Evolutionary conservation across 176 grass and related monocot genomes (phyloP), one percentile per base, ranked within the genome.

Genomic region (Areca catechu): DNA sequence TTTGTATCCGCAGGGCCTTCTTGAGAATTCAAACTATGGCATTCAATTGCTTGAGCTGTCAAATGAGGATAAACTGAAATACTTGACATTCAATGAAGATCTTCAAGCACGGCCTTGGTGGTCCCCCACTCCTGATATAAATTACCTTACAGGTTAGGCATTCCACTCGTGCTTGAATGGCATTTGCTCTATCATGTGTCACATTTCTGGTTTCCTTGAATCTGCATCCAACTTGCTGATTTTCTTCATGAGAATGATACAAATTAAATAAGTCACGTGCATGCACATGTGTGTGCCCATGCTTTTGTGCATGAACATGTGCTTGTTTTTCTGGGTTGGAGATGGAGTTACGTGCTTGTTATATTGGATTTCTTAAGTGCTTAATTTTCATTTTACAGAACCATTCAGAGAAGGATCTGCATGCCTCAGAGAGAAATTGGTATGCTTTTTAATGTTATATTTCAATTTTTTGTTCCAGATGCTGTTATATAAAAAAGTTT

Each of bases 31-130:
- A 50, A 83, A 73, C 64, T 63, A 85, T 60, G 94, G 94, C 48
- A 43, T 56, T 53, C 78, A 77, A 49, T 84, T 84, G 43, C 84
- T 98, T 85, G 81, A 89, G 43, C 49, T 89, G 59, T 84, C 87
- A 74, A 81, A 69, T 63, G 72, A 79, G 18, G 77, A 98, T 47
- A 89, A 65, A 63, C 52, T 98, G 76, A 75, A 78, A 71, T 71
- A 56, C 25, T 70, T 89, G 59, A 85, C 84, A 51, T 88, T 82
- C 62, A 98, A 92, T 78, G 85, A 82, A 85, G 88, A 98, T 83
- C 66, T 82, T 68, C 70, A 98, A 49, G 61, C 84, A 58, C 79
- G 94, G 16, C 94, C 94, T 72, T 98, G 84, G 94, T 98, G 94
- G 94, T 80, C 87, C 17, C 84, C 88, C 51, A 89, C 67, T 63